Percentiles rank a stretch among this genome's conserved stretches.
Conservation (phyloP, 2,329 filamentous ascomycete genomes). For the Ceratocystis variospora region DNA sequence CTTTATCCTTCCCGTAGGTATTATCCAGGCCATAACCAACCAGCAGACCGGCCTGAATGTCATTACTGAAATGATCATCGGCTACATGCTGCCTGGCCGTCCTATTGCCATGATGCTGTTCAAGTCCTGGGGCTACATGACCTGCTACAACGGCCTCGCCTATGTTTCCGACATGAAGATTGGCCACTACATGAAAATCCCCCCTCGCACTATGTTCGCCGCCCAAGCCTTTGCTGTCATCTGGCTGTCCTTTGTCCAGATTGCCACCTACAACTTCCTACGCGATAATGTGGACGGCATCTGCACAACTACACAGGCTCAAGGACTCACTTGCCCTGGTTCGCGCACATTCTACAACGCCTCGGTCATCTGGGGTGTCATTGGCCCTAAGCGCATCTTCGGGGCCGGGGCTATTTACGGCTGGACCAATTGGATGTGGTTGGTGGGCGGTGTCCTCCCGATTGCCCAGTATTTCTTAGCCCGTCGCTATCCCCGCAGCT, state of each 20-base stretch:
- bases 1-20: slow-evolving; percentile 32
- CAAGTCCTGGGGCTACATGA: slow-evolving; percentile 36
- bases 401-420: slow-evolving; percentile 34
- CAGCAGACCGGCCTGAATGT: slow-evolving; percentile 36
- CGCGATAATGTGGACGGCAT: slow-evolving; percentile 38
- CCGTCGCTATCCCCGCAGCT: slow-evolving; percentile 33
- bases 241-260: slow-evolving; percentile 30
- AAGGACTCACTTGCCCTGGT: slow-evolving; percentile 43
- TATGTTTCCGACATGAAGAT: slow-evolving; percentile 39
- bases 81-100: slow-evolving; percentile 35
- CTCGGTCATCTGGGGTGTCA: slow-evolving; percentile 47
- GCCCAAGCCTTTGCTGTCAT: slow-evolving; percentile 32
- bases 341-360: slow-evolving; percentile 47
- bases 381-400: slow-evolving; percentile 31
- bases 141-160: slow-evolving; percentile 33
- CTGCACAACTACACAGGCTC: slow-evolving; percentile 35
- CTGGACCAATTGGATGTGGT: slow-evolving; percentile 41
- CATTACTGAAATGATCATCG: slow-evolving; percentile 36
- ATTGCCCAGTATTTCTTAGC: slow-evolving; percentile 36
- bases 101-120: slow-evolving; percentile 39
- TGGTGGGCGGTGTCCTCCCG: slow-evolving; percentile 37
- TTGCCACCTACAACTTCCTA: slow-evolving; percentile 29
- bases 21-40: slow-evolving; percentile 37
- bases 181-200: slow-evolving; percentile 41
- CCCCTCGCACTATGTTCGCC: slow-evolving; percentile 36